Evolutionary conservation across 108 stramenopile species (phyloP).

Genomic region (Conticribra weissflogii): DNA sequence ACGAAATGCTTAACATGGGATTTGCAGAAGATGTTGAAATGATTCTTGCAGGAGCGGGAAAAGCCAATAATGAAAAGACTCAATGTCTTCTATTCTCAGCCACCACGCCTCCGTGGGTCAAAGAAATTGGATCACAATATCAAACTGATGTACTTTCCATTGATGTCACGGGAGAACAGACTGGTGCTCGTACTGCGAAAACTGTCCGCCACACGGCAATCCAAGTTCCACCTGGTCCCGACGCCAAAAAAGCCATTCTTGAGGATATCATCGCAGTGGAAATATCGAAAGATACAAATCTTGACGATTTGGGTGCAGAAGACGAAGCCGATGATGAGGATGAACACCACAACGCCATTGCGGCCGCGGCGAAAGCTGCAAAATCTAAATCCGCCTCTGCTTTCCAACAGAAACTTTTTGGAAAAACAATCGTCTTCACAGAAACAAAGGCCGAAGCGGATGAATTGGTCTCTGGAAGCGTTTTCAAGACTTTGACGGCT

Average conservation of each 20-base stretch:
- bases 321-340: slow-evolving; percentile 55
- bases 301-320: slow-evolving; percentile 26
- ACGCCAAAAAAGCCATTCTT: slow-evolving; percentile 71
- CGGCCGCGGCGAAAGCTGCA: slow-evolving; percentile 82
- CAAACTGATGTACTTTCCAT: slow-evolving; percentile 88
- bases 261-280: slow-evolving; percentile 94
- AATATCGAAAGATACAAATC: slow-evolving; percentile 79
- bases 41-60: slow-evolving; percentile 83
- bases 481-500: slow-evolving; percentile 88
- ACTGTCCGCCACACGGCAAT: slow-evolving; percentile 95
- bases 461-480: slow-evolving; percentile 89
- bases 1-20: slow-evolving; percentile 99
- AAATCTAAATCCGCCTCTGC: slow-evolving; percentile 64
- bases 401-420: slow-evolving; percentile 92
- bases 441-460: slow-evolving; percentile 94
- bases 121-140: slow-evolving; percentile 87
- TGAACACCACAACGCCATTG: slow-evolving; percentile 83
- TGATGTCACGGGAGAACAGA: slow-evolving; percentile 86
- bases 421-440: slow-evolving; percentile 98
- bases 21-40: slow-evolving; percentile 98
- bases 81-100: slow-evolving; percentile 98
- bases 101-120: slow-evolving; percentile 97
- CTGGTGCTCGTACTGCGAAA: slow-evolving; percentile 88
- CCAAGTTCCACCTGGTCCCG: slow-evolving; percentile 88
- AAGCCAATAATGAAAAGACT: slow-evolving; percentile 67